Base-by-base conservation (phyloP, 257 asterid species). In the Primulina huaijiensis region DNA sequence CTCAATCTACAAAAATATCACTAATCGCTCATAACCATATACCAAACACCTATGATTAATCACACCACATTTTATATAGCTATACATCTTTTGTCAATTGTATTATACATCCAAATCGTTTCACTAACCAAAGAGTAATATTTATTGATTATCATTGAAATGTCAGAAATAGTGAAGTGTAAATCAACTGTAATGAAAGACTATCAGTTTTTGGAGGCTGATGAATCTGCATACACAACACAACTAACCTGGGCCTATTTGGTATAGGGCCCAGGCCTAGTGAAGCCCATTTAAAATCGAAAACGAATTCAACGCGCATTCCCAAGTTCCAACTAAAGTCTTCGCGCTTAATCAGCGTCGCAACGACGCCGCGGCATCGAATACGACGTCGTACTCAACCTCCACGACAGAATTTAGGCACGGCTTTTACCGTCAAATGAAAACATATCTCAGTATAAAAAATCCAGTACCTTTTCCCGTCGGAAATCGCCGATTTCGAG, bases 401-500 rank as follows among this genome's bases (percentile, higher is more conserved):
- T 10, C 17, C 53, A 17, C 3, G 7, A 46, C 19, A 19, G 1
- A 53, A 64, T 11, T 57, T 2, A 57, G 27, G 2, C 30, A 3
- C 2, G 56, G 68, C 17, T 20, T 17, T 20, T 19, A 43, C 25
- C 27, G 69, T 64, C 69, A 5, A 10, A 5, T 3, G 27, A 11
- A 12, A 20, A 0, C 11, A 5, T 16, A 43, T 50, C 1, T 16
- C 57, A 1, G 57, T 16, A 17, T 17, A 43, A 50, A 64, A 64
- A 37, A 8, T 43, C 19, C 59, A 21, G 35, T 14, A 14, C 57
- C 7, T 16, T 20, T 50, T 14, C 20, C 20, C 57, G 21, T 50
- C 20, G 8, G 21, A 50, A 43, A 50, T 50, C 80, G 64, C 72
- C 74, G 76, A 61, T 52, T 55, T 72, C 69, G 20, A 17, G 29